A percentile compares a stretch with the other conserved stretches of the same genome.
These are phyloP conservation scores for Akanthomyces dipterigenus DNA, from an alignment of 2,329 filamentous ascomycete species.

Conservation along the genomic window DNA sequence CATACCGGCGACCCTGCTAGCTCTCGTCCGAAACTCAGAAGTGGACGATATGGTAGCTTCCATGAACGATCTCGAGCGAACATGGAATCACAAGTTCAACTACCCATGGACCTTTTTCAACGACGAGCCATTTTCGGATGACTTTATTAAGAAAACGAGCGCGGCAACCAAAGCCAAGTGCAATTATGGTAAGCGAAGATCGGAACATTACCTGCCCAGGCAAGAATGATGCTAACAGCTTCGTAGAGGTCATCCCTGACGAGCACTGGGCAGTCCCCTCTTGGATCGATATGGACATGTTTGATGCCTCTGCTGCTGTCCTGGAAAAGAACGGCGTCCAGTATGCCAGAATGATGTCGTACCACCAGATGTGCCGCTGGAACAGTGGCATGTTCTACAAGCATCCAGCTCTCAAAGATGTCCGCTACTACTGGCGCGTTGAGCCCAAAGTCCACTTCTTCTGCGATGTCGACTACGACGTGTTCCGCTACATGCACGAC, in stretches of 20 bases:
- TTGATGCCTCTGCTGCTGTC: slow-evolving; percentile 74
- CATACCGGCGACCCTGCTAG: slow-evolving; percentile 88
- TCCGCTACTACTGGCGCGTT: slow-evolving; percentile 95
- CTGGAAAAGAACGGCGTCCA: slow-evolving; percentile 81
- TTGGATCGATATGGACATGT: slow-evolving; percentile 88
- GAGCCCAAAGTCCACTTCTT: slow-evolving; percentile 99
- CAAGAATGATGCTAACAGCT: slow-evolving; percentile 12
- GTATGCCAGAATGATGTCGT: slow-evolving; percentile 81
- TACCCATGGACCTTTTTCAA: slow-evolving; percentile 99
- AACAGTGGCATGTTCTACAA: slow-evolving; percentile 98
- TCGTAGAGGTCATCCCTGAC: slow-evolving; percentile 74
- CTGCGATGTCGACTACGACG: slow-evolving; percentile 96
- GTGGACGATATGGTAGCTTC: slow-evolving; percentile 75
- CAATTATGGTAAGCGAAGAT: slow-evolving; percentile 58
- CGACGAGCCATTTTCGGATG: slow-evolving; percentile 84
- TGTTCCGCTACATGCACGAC: slow-evolving; percentile 97
- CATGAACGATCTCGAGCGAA: slow-evolving; percentile 86
- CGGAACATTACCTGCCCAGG: not conserved
- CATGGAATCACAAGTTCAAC: slow-evolving; percentile 98
- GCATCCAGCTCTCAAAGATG: slow-evolving; percentile 76
- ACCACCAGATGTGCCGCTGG: slow-evolving; percentile 99
- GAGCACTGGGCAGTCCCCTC: slow-evolving; percentile 89
- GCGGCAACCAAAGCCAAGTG: slow-evolving; percentile 84
- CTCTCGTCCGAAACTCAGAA: slow-evolving; percentile 89
- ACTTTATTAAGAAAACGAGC: slow-evolving; percentile 79